Percentiles rank a stretch among this genome's conserved stretches.
phyloP scores from a whole-genome alignment of 2,329 filamentous ascomycete species.

The Orbilia javanica region DNA sequence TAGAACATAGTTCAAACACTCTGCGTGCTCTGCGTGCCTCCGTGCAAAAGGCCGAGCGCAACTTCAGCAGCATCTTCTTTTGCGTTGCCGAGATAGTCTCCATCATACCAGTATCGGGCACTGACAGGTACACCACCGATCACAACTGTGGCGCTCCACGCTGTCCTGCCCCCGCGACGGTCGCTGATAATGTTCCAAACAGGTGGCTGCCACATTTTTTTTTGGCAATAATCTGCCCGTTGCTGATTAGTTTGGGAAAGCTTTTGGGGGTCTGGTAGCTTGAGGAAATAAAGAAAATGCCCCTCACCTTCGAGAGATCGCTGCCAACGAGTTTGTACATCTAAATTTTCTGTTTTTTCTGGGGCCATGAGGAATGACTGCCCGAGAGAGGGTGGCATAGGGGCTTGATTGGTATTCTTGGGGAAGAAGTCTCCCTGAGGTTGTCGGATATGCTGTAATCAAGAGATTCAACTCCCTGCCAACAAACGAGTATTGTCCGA shows the following conservation, averaged over 20 bases:
- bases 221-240: conserved; percentile 43
- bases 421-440: background rate
- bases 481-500: background rate
- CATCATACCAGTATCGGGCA: conserved; percentile 93
- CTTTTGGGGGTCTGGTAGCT: background rate
- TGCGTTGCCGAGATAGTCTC: conserved; percentile 86
- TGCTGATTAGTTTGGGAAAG: background rate
- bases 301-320: conserved; percentile 51
- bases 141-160: conserved; percentile 70
- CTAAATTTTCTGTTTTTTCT: conserved; percentile 6
- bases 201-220: conserved; percentile 27
- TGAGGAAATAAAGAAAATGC: background rate
- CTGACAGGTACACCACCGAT: conserved; percentile 74
- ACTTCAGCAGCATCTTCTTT: conserved; percentile 91
- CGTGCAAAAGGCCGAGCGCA: conserved; percentile 69
- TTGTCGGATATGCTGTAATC: background rate
- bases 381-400: conserved; percentile 1
- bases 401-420: background rate
- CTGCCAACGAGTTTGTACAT: conserved; percentile 35
- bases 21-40: background rate
- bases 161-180: conserved; percentile 56
- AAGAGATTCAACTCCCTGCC: background rate
- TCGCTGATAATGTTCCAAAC: conserved; percentile 49
- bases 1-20: background rate
- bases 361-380: conserved; percentile 7